These are phyloP conservation scores for Medakamo hakoo DNA, from an alignment of 139 green algal genomes.

Conservation along the genomic window DNA sequence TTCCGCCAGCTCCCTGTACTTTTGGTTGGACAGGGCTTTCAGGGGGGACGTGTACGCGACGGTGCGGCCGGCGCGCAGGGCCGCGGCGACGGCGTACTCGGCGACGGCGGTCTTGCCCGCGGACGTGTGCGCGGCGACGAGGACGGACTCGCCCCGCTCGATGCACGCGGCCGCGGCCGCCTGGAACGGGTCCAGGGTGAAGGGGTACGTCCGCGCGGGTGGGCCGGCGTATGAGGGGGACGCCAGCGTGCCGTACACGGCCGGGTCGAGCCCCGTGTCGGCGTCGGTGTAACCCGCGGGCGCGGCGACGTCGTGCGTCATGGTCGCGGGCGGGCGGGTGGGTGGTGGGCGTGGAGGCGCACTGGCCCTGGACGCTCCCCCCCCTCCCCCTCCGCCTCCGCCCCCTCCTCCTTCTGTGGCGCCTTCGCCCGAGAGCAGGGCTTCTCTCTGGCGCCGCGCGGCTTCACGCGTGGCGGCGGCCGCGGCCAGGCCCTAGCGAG, in stretches of 20 bases:
- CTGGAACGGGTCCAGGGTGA: conserved; percentile 71
- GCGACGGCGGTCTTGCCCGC: conserved; percentile 69
- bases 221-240: background rate
- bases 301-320: background rate
- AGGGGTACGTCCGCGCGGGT: conserved; percentile 30
- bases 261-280: background rate
- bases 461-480: conserved; percentile 28
- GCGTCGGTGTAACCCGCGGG: background rate
- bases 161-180: conserved; percentile 46
- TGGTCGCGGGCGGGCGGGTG: background rate
- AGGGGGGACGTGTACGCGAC: conserved; percentile 79
- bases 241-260: background rate
- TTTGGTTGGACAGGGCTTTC: conserved; percentile 76
- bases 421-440: background rate
- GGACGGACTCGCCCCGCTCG: conserved; percentile 45
- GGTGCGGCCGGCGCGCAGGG: conserved; percentile 20
- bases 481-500: conserved; percentile 12
- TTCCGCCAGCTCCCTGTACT: conserved; percentile 64
- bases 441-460: conserved; percentile 18
- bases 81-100: conserved; percentile 74
- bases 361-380: too few species aligned
- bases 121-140: conserved; percentile 69
- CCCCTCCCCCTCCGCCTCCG: too few species aligned
- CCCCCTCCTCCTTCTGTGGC: background rate
- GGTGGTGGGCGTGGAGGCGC: too few species aligned